A percentile compares a stretch with the other conserved stretches of the same genome.
Conservation (phyloP, 768 basidiomycete genomes). For the Boletus barrowsii region DNA sequence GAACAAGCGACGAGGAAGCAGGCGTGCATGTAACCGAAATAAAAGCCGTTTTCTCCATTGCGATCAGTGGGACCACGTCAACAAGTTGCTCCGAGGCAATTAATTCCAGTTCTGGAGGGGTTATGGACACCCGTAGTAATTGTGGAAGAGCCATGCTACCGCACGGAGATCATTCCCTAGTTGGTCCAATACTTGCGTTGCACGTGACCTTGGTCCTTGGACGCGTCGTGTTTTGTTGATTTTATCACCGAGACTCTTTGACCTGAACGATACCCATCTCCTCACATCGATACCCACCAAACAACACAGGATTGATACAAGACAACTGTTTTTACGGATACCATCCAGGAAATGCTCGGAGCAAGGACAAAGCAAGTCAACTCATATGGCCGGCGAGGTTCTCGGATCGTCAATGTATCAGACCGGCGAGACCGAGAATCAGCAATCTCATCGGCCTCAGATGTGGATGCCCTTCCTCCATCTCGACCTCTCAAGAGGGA, state of each 20-base stretch:
- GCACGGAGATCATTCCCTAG: neutral
- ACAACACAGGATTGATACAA: neutral
- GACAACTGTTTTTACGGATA: neutral
- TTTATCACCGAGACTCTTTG: neutral
- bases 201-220: conserved; percentile 23
- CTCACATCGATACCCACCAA: neutral
- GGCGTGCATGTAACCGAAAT: conserved; percentile 63
- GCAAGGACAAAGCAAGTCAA: conserved; percentile 63
- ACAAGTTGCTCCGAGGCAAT: conserved; percentile 82
- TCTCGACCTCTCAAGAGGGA: conserved; percentile 17
- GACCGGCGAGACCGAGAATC: conserved; percentile 28
- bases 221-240: conserved; percentile 7
- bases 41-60: conserved; percentile 89
- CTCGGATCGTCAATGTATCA: conserved; percentile 54
- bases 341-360: conserved; percentile 46
- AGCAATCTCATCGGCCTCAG: conserved; percentile 32
- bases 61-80: conserved; percentile 83
- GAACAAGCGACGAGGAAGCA: conserved; percentile 5
- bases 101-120: conserved; percentile 84
- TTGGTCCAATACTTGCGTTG: neutral
- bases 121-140: conserved; percentile 65
- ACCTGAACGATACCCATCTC: conserved; percentile 5
- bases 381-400: conserved; percentile 61
- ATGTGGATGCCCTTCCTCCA: conserved; percentile 33
- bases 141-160: conserved; percentile 67